A percentile compares a stretch with the other conserved stretches of the same genome.
These are phyloP conservation scores for Castanopsis chinensis DNA, from an alignment of 306 rosid genomes.

Conservation along the genomic window DNA sequence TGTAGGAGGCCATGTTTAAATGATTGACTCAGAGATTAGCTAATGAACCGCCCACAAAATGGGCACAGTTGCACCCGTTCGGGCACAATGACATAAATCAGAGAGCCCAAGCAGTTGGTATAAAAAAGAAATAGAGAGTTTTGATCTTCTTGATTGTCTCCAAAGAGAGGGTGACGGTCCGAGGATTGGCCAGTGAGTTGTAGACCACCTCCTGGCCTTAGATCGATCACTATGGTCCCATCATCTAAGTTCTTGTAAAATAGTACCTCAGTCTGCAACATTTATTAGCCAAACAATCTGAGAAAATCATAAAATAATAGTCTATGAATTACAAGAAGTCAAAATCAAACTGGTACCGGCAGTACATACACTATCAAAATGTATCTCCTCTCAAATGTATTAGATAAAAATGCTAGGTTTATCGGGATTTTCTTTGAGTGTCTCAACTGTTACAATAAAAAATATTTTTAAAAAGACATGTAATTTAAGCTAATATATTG, in stretches of 20 bases:
- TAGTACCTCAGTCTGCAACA: slow-evolving; percentile 2
- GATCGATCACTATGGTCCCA: background rate
- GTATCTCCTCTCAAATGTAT: too few species aligned
- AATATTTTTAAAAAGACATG: too few species aligned
- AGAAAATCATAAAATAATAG: too few species aligned
- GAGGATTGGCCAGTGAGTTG: background rate
- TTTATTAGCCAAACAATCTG: background rate
- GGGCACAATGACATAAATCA: slow-evolving; percentile 1
- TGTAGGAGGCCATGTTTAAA: too few species aligned
- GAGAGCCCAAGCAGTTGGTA: background rate
- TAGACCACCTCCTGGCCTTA: slow-evolving; percentile 11
- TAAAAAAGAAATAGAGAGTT: background rate
- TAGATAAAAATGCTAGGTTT: too few species aligned
- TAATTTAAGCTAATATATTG: too few species aligned
- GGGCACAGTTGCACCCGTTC: slow-evolving; percentile 9
- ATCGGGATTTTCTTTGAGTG: too few species aligned
- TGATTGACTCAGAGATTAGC: background rate
- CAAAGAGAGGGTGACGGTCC: too few species aligned
- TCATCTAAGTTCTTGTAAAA: background rate
- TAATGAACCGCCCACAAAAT: background rate
- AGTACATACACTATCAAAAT: too few species aligned
- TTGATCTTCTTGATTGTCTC: background rate
- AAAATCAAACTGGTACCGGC: too few species aligned
- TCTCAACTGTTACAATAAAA: too few species aligned
- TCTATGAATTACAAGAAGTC: too few species aligned